Evolutionary conservation across 192 early-diverging fungal species (phyloP).

Genomic region (Coemansia sp.): DNA sequence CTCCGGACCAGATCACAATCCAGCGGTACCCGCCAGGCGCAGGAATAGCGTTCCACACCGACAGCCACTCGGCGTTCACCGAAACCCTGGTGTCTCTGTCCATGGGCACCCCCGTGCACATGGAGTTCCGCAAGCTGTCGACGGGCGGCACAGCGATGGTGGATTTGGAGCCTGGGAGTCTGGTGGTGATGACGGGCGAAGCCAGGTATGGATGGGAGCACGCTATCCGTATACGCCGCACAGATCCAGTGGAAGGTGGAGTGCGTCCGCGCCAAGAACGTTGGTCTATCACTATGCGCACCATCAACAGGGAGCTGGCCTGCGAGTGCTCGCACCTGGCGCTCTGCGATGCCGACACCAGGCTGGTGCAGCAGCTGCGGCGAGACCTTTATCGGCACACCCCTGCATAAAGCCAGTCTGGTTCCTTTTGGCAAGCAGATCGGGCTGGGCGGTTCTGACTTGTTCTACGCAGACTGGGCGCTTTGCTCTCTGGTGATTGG

Average conservation of each 20-base stretch:
- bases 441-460: too few relatives aligned
- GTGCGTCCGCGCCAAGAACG: conserved; percentile 23
- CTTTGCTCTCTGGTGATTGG: too few relatives aligned
- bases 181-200: conserved; percentile 49
- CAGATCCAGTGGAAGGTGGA: conserved; percentile 33
- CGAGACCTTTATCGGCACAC: background rate
- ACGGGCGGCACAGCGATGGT: background rate
- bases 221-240: conserved; percentile 45
- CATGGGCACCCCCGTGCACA: conserved; percentile 50
- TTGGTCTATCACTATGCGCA: conserved; percentile 36
- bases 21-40: conserved; percentile 53
- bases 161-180: conserved; percentile 45
- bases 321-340: conserved; percentile 17
- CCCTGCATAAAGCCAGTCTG: too few relatives aligned
- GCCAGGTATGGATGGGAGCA: conserved; percentile 54
- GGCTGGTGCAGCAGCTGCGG: conserved; percentile 9
- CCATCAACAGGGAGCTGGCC: conserved; percentile 2
- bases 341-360: conserved; percentile 17
- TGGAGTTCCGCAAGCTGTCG: conserved; percentile 52
- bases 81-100: conserved; percentile 37
- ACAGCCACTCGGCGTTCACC: conserved; percentile 48
- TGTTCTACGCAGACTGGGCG: too few relatives aligned
- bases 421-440: too few relatives aligned
- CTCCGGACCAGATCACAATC: conserved; percentile 55
- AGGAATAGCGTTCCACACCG: conserved; percentile 54